Conservation (phyloP, 257 asterid genomes). For the Craterostigma plantagineum region DNA sequence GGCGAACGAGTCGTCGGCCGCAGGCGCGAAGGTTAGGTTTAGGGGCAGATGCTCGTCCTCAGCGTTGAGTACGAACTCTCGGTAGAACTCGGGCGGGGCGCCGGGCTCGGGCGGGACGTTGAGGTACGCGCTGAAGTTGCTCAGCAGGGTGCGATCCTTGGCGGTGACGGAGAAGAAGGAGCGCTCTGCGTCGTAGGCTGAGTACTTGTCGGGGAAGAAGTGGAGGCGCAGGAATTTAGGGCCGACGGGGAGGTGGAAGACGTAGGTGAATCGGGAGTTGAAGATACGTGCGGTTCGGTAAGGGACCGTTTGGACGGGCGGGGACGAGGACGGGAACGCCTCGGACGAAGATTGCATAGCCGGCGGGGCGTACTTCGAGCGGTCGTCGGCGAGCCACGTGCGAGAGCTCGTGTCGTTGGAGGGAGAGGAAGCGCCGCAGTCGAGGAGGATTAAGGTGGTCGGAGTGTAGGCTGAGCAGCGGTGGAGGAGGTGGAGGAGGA, state of each 20-base stretch:
- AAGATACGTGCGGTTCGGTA: slow-evolving; percentile 64
- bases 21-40: slow-evolving; percentile 39
- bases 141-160: slow-evolving; percentile 32
- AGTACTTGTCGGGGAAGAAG: slow-evolving; percentile 69
- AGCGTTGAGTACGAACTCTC: slow-evolving; percentile 18
- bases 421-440: no score
- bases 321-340: no score
- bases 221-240: slow-evolving; percentile 42
- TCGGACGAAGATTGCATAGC: no score
- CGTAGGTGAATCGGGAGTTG: slow-evolving; percentile 32
- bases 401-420: no score
- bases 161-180: slow-evolving; percentile 47
- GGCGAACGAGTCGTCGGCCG: slow-evolving; percentile 32
- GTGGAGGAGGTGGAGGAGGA: no score
- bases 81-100: slow-evolving; percentile 48
- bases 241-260: slow-evolving; percentile 27
- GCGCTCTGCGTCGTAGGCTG: slow-evolving; percentile 30
- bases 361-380: no score
- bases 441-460: no score
- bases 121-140: slow-evolving; percentile 50
- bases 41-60: no score
- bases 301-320: no score
- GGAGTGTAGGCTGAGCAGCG: no score
- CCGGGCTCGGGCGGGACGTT: slow-evolving; percentile 69
- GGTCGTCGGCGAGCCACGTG: no score